Evolutionary conservation across 2,329 filamentous ascomycete species (phyloP).

Genomic region (Trichophyton simii): DNA sequence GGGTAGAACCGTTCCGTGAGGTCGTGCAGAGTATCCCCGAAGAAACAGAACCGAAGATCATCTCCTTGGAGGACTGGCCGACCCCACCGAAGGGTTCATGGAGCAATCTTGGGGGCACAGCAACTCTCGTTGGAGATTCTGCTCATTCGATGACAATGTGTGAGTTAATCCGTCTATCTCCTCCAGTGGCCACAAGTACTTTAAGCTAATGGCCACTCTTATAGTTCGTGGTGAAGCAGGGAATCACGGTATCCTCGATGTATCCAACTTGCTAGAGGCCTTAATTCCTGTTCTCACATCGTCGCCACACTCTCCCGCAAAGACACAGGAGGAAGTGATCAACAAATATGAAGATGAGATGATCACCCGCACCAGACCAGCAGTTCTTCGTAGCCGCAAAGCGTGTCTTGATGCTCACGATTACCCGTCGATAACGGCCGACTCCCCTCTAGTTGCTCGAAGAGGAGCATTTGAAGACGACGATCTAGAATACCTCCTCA

Average conservation of each 20-base stretch:
- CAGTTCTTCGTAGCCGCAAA: conserved; percentile 39
- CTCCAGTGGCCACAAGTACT: background rate
- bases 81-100: conserved; percentile 28
- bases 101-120: conserved; percentile 27
- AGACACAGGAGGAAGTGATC: conserved; percentile 20
- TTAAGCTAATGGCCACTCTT: background rate
- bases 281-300: conserved; percentile 17
- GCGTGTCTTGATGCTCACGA: conserved; percentile 46
- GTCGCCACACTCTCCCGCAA: background rate
- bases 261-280: conserved; percentile 32
- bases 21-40: conserved; percentile 32
- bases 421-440: conserved; percentile 32
- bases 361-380: conserved; percentile 32
- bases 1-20: conserved; percentile 39
- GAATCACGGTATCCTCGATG: conserved; percentile 45
- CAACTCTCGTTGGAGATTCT: conserved; percentile 43
- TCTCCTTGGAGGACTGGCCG: conserved; percentile 40
- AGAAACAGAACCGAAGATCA: conserved; percentile 33
- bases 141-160: conserved; percentile 50
- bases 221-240: conserved; percentile 47
- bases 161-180: conserved; percentile 24
- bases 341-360: conserved; percentile 36
- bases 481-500: background rate
- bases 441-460: conserved; percentile 28
- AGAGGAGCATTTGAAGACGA: conserved; percentile 16